Evolutionary conservation across 352 stramenopile genomes (phyloP), one percentile per base, ranked within the genome.

Genomic region (Thalassiosira exigua): DNA sequence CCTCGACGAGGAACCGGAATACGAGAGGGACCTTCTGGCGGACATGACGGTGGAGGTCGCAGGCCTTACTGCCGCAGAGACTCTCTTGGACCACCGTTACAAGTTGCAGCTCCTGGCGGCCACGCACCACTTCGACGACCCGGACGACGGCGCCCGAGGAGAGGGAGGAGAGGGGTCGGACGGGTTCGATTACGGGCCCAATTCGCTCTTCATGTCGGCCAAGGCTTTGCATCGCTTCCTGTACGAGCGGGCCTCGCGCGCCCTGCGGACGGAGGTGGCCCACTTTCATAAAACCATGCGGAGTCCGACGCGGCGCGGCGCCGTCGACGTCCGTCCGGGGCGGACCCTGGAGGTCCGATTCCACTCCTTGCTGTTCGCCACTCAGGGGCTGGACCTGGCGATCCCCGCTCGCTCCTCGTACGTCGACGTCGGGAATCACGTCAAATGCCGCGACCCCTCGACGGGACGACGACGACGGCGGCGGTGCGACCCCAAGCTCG

Each of bases 301-400:
- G n/a, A 66, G 21, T 24, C 29, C 27, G 4, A 1, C 4, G 7
- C 14, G 2, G 17, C 50, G 21, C 17, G 21, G 26, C 36, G 51
- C 3, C 4, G 21, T 19, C 26, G 24, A 51, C 17, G n/a, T 21
- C 4, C 27, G 11, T 27, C 1, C 53, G 2, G 21, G 72, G 4
- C 30, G 29, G 30, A 52, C 39, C 4, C 32, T 72, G 32, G 53
- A 79, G 24, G 60, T 66, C 22, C 19, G 74, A 1, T 74, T 85
- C 48, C 51, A 78, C 21, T 69, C 69, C 4, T 70, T 85, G 17
- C n/a, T 89, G 32, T 90, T 90, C 75, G 79, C 79, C 0, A 90
- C 82, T 39, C 82, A 90, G 77, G 82, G 82, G 36, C 65, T 90
- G 22, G 82, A 90, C 61, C 52, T 90, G 24, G 82, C 82, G 1